Conservation (phyloP, 169 alveolate genomes). For the Cystoisospora suis region DNA sequence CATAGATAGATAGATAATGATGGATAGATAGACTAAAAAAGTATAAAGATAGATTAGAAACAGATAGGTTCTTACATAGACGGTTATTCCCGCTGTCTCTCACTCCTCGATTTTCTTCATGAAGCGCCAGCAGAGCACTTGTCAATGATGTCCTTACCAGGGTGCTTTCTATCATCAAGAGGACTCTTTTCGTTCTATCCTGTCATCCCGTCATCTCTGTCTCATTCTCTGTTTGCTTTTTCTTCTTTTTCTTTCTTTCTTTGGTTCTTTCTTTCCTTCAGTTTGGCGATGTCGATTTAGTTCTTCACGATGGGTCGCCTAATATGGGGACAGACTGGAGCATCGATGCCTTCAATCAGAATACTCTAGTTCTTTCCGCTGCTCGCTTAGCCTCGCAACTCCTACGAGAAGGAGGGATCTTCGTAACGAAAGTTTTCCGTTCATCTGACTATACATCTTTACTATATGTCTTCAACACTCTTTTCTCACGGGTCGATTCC, state of each 20-base stretch:
- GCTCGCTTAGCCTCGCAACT: constrained; percentile 91
- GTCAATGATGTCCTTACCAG: too few relatives aligned
- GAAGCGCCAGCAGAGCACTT: too few relatives aligned
- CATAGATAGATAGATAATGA: too few relatives aligned
- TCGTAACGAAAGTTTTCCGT: constrained; percentile 92
- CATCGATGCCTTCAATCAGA: constrained; percentile 97
- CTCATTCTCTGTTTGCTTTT: not conserved
- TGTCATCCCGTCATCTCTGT: too few relatives aligned
- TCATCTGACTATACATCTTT: constrained; percentile 96
- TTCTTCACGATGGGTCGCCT: constrained; percentile 99
- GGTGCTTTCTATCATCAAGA: too few relatives aligned
- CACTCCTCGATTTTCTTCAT: too few relatives aligned
- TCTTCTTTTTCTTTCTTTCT: not conserved
- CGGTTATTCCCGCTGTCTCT: too few relatives aligned
- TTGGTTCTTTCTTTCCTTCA: constrained; percentile 41
- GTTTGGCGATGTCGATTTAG: constrained; percentile 95
- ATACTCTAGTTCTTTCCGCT: constrained; percentile 93
- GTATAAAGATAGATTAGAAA: too few relatives aligned
- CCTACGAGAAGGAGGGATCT: constrained; percentile 83
- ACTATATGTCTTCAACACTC: constrained; percentile 95
- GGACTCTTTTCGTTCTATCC: too few relatives aligned
- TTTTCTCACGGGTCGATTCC: constrained; percentile 95
- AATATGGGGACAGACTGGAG: constrained; percentile 99
- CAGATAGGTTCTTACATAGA: too few relatives aligned
- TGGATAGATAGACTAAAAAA: too few relatives aligned